phyloP scores from a whole-genome alignment of 2,329 filamentous ascomycete genomes.

The Metarhizium anisopliae region DNA sequence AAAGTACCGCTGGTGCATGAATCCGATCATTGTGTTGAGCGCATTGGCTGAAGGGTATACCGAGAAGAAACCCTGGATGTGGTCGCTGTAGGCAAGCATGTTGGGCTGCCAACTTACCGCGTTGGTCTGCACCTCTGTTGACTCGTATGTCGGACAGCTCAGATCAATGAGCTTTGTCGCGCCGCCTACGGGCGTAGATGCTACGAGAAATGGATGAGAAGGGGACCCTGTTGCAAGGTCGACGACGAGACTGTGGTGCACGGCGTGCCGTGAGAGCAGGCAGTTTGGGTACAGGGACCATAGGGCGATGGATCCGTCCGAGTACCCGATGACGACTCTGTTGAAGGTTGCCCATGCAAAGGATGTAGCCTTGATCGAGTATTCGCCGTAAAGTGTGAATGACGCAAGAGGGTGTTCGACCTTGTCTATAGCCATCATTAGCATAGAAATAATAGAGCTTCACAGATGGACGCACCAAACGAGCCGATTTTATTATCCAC shows the following conservation, averaged over 20 bases:
- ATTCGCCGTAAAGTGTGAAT: constrained; percentile 36
- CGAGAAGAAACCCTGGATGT: constrained; percentile 45
- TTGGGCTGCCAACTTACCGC: constrained; percentile 43
- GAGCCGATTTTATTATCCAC: constrained; percentile 15
- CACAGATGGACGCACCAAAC: constrained; percentile 29
- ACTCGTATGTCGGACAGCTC: constrained; percentile 40
- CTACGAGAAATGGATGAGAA: constrained; percentile 45
- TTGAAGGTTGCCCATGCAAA: constrained; percentile 48
- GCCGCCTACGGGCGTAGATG: constrained; percentile 46
- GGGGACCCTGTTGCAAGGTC: constrained; percentile 49
- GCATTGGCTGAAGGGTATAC: constrained; percentile 44
- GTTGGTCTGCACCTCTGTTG: constrained; percentile 42
- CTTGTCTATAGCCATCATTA: constrained; percentile 26
- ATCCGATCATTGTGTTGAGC: constrained; percentile 42
- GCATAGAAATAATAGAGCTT: constrained; percentile 14
- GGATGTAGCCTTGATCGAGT: constrained; percentile 38
- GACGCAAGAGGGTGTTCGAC: constrained; percentile 34
- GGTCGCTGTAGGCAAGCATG: constrained; percentile 45
- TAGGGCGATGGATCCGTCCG: constrained; percentile 45
- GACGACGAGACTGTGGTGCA: constrained; percentile 45
- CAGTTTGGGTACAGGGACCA: constrained; percentile 45
- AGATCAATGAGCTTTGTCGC: constrained; percentile 44
- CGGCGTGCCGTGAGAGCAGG: constrained; percentile 40
- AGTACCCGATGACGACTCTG: constrained; percentile 45
- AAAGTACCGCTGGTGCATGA: constrained; percentile 43